Evolutionary conservation across 2,329 filamentous ascomycete genomes (phyloP).

Genomic region (Colletotrichum spaethianum): DNA sequence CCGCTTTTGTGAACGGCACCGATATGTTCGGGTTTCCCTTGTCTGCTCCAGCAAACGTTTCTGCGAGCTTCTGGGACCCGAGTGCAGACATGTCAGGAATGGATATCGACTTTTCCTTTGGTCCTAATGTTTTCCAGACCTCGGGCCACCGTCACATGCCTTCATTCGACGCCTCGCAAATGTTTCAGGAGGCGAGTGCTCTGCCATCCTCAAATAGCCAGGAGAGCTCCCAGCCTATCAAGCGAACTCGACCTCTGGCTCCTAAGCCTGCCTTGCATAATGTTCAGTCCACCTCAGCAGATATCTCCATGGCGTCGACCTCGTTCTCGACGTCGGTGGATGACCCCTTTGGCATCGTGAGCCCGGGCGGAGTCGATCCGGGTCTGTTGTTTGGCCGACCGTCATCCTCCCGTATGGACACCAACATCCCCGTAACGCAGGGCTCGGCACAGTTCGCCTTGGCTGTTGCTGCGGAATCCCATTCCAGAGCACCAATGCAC

Average conservation of each 20-base stretch:
- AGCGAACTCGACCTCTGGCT: conserved; percentile 63
- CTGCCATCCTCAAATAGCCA: conserved; percentile 46
- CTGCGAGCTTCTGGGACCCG: conserved; percentile 71
- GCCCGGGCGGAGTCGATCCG: conserved; percentile 68
- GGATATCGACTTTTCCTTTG: conserved; percentile 71
- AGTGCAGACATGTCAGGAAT: conserved; percentile 65
- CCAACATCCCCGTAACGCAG: conserved; percentile 47
- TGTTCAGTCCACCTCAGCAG: conserved; percentile 25
- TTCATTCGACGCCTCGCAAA: conserved; percentile 68
- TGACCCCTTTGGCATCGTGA: conserved; percentile 65
- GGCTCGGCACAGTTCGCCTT: conserved; percentile 42
- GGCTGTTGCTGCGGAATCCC: conserved; percentile 36
- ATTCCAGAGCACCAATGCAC: conserved; percentile 46
- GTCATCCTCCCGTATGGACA: conserved; percentile 62
- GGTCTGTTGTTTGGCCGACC: conserved; percentile 71
- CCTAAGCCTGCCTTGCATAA: conserved; percentile 62
- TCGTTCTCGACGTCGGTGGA: conserved; percentile 62
- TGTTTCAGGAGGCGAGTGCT: conserved; percentile 65
- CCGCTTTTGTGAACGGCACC: conserved; percentile 59
- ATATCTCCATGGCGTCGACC: conserved; percentile 53
- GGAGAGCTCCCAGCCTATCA: conserved; percentile 50
- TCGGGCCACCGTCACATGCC: conserved; percentile 62
- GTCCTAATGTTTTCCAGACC: conserved; percentile 60
- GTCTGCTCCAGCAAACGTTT: conserved; percentile 67
- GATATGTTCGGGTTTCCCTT: conserved; percentile 74